Percentiles rank a stretch among this genome's conserved stretches.
Conservation (phyloP, 805 yeast species). For the Scheffersomyces spartinae region DNA sequence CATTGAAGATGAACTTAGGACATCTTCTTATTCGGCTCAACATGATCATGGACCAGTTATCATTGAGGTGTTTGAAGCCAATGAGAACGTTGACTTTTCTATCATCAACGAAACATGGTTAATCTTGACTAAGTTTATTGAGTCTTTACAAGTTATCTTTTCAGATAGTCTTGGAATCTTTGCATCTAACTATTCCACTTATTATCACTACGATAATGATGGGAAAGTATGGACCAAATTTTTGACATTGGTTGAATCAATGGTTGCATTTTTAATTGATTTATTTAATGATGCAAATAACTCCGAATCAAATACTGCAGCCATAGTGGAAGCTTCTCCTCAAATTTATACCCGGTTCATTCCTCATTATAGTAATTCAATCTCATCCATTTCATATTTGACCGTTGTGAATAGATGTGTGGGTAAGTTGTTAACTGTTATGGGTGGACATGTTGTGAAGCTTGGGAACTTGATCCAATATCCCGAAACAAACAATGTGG, state of each 20-base stretch:
- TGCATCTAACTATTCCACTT: constrained; percentile 26
- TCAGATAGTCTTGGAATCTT: constrained; percentile 19
- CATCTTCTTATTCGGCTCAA: constrained; percentile 14
- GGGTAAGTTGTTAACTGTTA: constrained; percentile 15
- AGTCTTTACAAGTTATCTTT: constrained; percentile 20
- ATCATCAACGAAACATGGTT: constrained; percentile 33
- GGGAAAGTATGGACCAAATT: constrained; percentile 17
- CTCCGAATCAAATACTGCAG: constrained; percentile 12
- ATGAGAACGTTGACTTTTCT: constrained; percentile 29
- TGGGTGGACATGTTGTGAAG: constrained; percentile 19
- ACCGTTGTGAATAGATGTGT: constrained; percentile 15
- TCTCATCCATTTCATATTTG: constrained; percentile 27
- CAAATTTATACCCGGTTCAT: constrained; percentile 21
- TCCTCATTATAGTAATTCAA: constrained; percentile 29
- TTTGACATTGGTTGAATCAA: constrained; percentile 13
- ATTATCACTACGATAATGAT: constrained; percentile 11
- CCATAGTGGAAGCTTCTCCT: constrained; percentile 26
- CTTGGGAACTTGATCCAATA: constrained; percentile 22
- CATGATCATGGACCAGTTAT: constrained; percentile 10
- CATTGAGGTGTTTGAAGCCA: constrained; percentile 21
- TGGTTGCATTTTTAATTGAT: constrained; percentile 13
- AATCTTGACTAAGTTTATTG: constrained; percentile 23
- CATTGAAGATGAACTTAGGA: constrained; percentile 22
- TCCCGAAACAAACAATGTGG: constrained; percentile 23
- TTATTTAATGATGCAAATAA: constrained; percentile 17